Evolutionary conservation across 345 rosid species (phyloP).

Genomic region (Arabidopsis thaliana): DNA sequence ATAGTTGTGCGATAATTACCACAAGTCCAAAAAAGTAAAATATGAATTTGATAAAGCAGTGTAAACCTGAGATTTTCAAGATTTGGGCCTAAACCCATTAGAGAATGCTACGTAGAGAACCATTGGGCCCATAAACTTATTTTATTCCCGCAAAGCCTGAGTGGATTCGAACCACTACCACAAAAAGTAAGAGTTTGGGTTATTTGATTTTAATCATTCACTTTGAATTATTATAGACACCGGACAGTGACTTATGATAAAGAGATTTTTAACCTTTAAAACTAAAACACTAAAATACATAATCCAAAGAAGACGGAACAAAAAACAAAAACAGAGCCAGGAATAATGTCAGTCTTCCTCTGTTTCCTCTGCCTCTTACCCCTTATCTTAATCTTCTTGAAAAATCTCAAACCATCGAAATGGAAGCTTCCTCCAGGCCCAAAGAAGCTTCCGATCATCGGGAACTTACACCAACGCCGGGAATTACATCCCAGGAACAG

Average conservation of each 20-base stretch:
- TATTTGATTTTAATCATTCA: neutral
- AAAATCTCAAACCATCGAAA: slow-evolving; percentile 23
- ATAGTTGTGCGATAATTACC: too few species aligned
- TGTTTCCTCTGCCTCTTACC: slow-evolving; percentile 52
- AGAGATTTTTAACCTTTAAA: too few species aligned
- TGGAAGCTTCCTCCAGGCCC: slow-evolving; percentile 46
- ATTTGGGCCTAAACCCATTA: too few species aligned
- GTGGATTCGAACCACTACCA: too few species aligned
- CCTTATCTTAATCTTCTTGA: slow-evolving; percentile 34
- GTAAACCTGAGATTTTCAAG: too few species aligned
- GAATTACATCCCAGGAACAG: neutral
- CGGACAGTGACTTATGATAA: too few species aligned
- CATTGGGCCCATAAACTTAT: too few species aligned
- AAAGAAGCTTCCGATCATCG: slow-evolving; percentile 45
- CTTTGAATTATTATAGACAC: slow-evolving; percentile 2
- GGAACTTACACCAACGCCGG: slow-evolving; percentile 47
- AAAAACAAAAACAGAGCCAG: neutral
- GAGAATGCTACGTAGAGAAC: too few species aligned
- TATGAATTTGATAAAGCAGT: too few species aligned
- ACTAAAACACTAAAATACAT: neutral
- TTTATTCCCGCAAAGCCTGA: too few species aligned
- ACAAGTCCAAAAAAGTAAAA: too few species aligned
- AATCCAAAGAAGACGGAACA: neutral
- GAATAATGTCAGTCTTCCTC: slow-evolving; percentile 35
- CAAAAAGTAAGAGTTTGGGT: neutral